Conservation (phyloP, 2,329 filamentous ascomycete genomes). For the Aureobasidium sp. region DNA sequence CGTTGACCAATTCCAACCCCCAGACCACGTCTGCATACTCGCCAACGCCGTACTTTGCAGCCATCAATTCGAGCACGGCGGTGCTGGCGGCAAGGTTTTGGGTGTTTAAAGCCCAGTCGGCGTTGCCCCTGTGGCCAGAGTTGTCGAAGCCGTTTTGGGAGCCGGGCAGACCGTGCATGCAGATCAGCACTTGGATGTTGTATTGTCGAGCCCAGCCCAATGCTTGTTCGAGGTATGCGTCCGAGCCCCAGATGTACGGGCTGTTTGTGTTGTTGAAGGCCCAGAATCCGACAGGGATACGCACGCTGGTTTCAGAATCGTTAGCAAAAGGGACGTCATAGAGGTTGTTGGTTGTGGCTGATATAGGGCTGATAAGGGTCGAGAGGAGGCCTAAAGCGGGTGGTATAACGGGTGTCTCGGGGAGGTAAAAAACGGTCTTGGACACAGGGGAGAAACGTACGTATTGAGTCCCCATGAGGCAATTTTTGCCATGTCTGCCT, state of each 20-base stretch:
- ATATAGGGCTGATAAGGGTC: background rate
- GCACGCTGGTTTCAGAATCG: constrained; percentile 28
- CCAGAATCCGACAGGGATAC: constrained; percentile 53
- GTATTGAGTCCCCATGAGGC: constrained; percentile 27
- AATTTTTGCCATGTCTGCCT: constrained; percentile 36
- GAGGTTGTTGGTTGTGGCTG: background rate
- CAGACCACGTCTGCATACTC: constrained; percentile 50
- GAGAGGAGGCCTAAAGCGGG: background rate
- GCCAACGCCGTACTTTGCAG: constrained; percentile 46
- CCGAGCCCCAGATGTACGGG: constrained; percentile 45
- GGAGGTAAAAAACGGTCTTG: background rate
- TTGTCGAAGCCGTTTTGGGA: constrained; percentile 57
- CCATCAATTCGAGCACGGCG: constrained; percentile 47
- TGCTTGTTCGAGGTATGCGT: constrained; percentile 45
- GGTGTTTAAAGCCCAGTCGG: constrained; percentile 37
- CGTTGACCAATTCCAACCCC: constrained; percentile 49
- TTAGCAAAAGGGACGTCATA: background rate
- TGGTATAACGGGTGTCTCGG: background rate
- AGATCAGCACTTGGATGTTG: constrained; percentile 48
- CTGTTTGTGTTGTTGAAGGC: constrained; percentile 44
- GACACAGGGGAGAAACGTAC: background rate
- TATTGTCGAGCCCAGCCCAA: constrained; percentile 46
- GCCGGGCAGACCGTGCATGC: constrained; percentile 48
- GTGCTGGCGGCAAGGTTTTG: constrained; percentile 42
- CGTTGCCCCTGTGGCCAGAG: constrained; percentile 41